Evolutionary conservation across 495 filamentous ascomycete genomes (phyloP), one percentile per base, ranked within the genome.

Genomic region (Hyaloscypha hepaticicola): DNA sequence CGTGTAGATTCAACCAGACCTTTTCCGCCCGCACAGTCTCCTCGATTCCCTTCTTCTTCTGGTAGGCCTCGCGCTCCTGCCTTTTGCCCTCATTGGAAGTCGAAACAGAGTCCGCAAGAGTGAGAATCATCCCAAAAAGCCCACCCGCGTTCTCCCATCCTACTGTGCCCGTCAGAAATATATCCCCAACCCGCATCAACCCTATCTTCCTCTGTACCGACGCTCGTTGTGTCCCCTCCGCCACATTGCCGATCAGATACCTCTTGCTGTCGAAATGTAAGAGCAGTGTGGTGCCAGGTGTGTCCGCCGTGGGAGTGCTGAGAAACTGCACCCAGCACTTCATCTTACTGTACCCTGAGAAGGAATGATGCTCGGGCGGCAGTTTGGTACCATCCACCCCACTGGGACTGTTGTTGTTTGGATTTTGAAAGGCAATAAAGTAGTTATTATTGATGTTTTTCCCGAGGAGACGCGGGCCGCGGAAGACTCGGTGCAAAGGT

Each of bases 261-360:
- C 92, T 85, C 72, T 87, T 87, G 57, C 85, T 80, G 59, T 92
- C 89, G 71, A 92, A 93, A 71, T 91, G 84, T 11, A 98, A 80
- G 29, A 90, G 55, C 27, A 98, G 69, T 21, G 84, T 82, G 26
- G 90, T 90, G 48, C 93, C 96, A 19, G 88, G 88, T 1, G 95
- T 96, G 72, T 99, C 95, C 61, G 88, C 88, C 70, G 95, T 93
- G n/a, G 96, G 93, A 27, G 89, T 89, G 56, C 85, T 88, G 65
- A 94, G 70, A 66, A 97, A 74, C 73, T 94, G 85, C 50, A 90
- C 82, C 69, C 75, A 81, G 73, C 78, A 87, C 73, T 85, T 82
- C 93, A 96, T 96, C 50, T 62, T 77, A 33, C 19, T 60, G 21
- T 59, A 31, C 33, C 61, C 51, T 5, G 48, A 4, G 6, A 45